phyloP scores from a whole-genome alignment of 352 stramenopile genomes.

The Phytophthora pisi region DNA sequence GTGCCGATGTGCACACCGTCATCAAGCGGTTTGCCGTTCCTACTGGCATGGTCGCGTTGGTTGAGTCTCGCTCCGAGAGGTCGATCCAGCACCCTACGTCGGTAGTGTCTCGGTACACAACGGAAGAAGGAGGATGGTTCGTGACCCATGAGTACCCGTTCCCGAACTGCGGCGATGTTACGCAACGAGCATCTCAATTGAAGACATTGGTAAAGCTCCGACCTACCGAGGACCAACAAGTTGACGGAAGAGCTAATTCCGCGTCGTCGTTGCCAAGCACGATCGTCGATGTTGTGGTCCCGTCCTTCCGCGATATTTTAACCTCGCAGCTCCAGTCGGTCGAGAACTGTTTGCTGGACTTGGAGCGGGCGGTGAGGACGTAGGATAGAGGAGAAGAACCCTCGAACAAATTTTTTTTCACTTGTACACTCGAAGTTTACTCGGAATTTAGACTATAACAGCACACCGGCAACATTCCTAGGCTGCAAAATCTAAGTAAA shows the following conservation, averaged over 20 bases:
- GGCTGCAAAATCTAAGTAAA: neutral
- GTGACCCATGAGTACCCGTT: constrained; percentile 3
- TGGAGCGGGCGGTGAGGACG: too few species aligned
- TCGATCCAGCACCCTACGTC: constrained; percentile 10
- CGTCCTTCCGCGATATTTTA: constrained; percentile 21
- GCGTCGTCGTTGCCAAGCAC: constrained; percentile 13
- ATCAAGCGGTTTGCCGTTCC: constrained; percentile 12
- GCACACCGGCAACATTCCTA: neutral
- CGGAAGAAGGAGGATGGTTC: constrained; percentile 19
- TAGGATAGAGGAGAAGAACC: too few species aligned
- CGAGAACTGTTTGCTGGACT: constrained; percentile 10
- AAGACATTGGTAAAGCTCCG: constrained; percentile 18
- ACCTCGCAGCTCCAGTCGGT: constrained; percentile 19
- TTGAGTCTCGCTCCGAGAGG: constrained; percentile 20
- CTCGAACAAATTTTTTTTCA: too few species aligned
- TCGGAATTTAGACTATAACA: too few species aligned
- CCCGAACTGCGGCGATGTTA: neutral
- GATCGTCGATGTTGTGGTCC: constrained; percentile 26
- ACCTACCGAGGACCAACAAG: neutral
- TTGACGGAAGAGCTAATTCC: neutral
- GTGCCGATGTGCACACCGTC: constrained; percentile 15
- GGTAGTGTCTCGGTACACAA: constrained; percentile 11
- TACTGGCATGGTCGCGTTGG: constrained; percentile 11
- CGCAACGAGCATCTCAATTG: constrained; percentile 14
- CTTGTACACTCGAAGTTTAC: too few species aligned